Base-by-base conservation (phyloP, 2,329 filamentous ascomycete species). In the Fusarium bulbicola region DNA sequence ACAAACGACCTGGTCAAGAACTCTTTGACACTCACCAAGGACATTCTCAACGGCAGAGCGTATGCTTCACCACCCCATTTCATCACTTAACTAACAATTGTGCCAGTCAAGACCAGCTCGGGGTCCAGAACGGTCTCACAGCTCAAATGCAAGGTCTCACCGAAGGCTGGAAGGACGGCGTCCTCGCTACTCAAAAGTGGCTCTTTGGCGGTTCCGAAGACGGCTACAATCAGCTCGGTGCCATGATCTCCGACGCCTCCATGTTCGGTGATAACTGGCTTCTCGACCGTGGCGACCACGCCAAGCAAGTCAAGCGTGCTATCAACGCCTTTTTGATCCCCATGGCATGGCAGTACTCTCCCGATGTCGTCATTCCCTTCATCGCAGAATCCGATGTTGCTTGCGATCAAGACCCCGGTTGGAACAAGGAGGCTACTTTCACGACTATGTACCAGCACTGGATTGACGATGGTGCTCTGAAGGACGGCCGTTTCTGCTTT, bases 1-100 rank as follows among this genome's bases (percentile, higher is more conserved):
- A 68, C 68, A 2, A 68, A 70, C 30, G 68, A 68, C 24, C 37
- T 70, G 16, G 64, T 70, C 18, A 70, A 70, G 34, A 70, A 70
- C 45, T 68, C 68, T 7, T 14, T 70, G 39, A 54, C 68, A 16
- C 54, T 70, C 15, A 58, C 65, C 2, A 70, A 70, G 32, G 68
- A 70, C 12, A 68, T 70, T 2, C 49, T 68, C 4, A 68, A 58
- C 28, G 37, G 47, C 12, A 32, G 65, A 56, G 59, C 68, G 59
- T 68, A 58, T 26, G 66, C 43, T 9, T 20, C 2, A 15, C 8
- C 6, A 14, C 12, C 21, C 18, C 3, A 1, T n/a, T 21, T 13
- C 7, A 7, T n/a, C 24, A 2, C n/a, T 2, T 3, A 26, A 16
- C 60, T 67, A 20, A 67, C 11, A 28, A 28, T 21, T 47, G 6